These are phyloP conservation scores for Trichoderma atrobrunneum DNA, from an alignment of 2,329 filamentous ascomycete species.

Conservation along the genomic window DNA sequence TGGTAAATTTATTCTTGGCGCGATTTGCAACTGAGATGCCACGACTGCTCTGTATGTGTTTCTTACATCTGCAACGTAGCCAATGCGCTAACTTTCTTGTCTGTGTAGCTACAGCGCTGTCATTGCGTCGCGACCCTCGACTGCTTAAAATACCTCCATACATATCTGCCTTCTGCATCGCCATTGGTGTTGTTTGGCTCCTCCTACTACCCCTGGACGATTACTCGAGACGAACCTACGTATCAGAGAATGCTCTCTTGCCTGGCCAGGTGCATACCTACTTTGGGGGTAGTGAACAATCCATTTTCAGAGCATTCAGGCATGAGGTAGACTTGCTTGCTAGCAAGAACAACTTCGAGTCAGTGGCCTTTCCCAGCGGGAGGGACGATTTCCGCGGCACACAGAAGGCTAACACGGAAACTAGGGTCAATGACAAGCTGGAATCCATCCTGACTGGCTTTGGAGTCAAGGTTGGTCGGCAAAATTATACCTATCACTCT, in stretches of 20 bases:
- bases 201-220: conserved; percentile 84
- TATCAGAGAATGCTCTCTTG: conserved; percentile 93
- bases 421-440: conserved; percentile 65
- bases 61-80: background rate
- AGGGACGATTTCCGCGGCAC: background rate
- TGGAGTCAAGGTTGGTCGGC: conserved; percentile 82
- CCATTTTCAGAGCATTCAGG: conserved; percentile 86
- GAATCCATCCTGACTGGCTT: conserved; percentile 72
- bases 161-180: conserved; percentile 78
- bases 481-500: conserved; percentile 82
- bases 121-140: conserved; percentile 75
- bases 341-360: conserved; percentile 53
- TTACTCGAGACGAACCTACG: conserved; percentile 90
- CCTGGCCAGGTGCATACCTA: conserved; percentile 98
- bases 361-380: conserved; percentile 25
- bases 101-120: conserved; percentile 55
- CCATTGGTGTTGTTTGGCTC: conserved; percentile 85
- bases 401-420: background rate
- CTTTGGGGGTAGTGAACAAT: conserved; percentile 93
- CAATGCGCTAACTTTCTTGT: background rate
- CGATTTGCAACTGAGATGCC: conserved; percentile 9
- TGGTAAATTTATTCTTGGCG: background rate
- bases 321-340: conserved; percentile 71
- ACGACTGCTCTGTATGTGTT: conserved; percentile 20
- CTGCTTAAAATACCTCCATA: conserved; percentile 83